Conservation (phyloP, 805 yeast species). For the Ogataea siamensis region DNA sequence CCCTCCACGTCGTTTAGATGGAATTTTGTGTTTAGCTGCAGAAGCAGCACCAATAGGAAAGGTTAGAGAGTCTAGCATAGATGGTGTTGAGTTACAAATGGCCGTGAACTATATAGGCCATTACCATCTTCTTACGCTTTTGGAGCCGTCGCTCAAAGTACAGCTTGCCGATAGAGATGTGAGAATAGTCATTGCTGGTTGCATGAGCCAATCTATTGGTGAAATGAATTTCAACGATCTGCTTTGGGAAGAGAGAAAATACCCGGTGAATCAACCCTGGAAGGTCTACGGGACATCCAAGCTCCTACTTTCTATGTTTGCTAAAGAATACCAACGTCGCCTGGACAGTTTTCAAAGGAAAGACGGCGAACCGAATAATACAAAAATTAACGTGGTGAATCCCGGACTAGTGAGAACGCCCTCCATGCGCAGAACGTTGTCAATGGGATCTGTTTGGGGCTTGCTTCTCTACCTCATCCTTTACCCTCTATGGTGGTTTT, state of each 20-base stretch:
- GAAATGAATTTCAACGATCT: conserved; percentile 60
- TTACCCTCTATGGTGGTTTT: conserved; percentile 81
- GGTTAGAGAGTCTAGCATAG: conserved; percentile 63
- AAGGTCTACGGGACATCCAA: conserved; percentile 80
- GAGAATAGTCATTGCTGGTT: conserved; percentile 72
- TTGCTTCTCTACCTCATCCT: conserved; percentile 61
- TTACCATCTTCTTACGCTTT: conserved; percentile 72
- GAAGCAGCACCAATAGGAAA: conserved; percentile 70
- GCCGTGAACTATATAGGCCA: conserved; percentile 82
- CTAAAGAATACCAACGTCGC: conserved; percentile 72
- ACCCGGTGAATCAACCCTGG: conserved; percentile 67
- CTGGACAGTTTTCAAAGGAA: conserved; percentile 58
- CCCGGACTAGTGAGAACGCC: conserved; percentile 94
- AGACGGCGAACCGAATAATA: conserved; percentile 69
- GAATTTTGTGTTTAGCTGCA: conserved; percentile 84
- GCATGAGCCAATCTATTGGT: conserved; percentile 76
- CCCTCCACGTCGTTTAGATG: conserved; percentile 90
- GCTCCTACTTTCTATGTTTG: conserved; percentile 69
- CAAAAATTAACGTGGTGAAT: conserved; percentile 72
- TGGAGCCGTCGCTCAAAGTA: conserved; percentile 79
- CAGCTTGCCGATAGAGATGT: conserved; percentile 97
- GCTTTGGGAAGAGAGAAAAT: conserved; percentile 56
- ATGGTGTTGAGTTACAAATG: conserved; percentile 84
- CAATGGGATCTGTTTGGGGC: conserved; percentile 68
- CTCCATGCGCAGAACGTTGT: conserved; percentile 71